Evolutionary conservation across 257 asterid species (phyloP).

Genomic region (Henckelia pumila): DNA sequence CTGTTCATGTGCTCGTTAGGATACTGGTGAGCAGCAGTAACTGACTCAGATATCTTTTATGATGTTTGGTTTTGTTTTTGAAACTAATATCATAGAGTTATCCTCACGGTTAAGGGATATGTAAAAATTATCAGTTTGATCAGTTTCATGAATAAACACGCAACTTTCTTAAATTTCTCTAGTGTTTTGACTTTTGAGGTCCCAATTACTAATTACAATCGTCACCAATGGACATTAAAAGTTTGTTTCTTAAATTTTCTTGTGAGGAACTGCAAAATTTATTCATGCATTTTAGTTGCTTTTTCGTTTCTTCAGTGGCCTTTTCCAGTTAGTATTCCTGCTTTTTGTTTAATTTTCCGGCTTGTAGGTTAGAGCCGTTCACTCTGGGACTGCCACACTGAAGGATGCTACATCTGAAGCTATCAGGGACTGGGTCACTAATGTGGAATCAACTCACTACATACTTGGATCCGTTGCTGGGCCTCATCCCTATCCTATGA

Average conservation of each 20-base stretch:
- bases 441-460: slow-evolving; percentile 91
- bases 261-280: neutral
- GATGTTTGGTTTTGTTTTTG: neutral
- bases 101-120: neutral
- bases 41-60: neutral
- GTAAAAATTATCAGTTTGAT: neutral
- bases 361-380: slow-evolving; percentile 81
- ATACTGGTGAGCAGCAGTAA: neutral
- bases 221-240: slow-evolving; percentile 5
- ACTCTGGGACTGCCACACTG: slow-evolving; percentile 92
- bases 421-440: slow-evolving; percentile 92
- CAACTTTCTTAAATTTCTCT: neutral
- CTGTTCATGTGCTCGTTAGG: slow-evolving; percentile 16
- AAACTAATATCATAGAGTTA: neutral
- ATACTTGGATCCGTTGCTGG: slow-evolving; percentile 93
- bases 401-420: slow-evolving; percentile 99
- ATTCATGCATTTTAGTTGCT: slow-evolving; percentile 9
- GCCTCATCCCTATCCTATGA: slow-evolving; percentile 96
- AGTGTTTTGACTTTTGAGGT: neutral
- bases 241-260: neutral
- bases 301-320: slow-evolving; percentile 2
- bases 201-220: slow-evolving; percentile 15
- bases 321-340: neutral
- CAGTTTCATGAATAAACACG: no score
- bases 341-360: slow-evolving; percentile 1